These are phyloP conservation scores for Phyllosticta capitalensis DNA, from an alignment of 2,329 filamentous ascomycete genomes.

Conservation along the genomic window DNA sequence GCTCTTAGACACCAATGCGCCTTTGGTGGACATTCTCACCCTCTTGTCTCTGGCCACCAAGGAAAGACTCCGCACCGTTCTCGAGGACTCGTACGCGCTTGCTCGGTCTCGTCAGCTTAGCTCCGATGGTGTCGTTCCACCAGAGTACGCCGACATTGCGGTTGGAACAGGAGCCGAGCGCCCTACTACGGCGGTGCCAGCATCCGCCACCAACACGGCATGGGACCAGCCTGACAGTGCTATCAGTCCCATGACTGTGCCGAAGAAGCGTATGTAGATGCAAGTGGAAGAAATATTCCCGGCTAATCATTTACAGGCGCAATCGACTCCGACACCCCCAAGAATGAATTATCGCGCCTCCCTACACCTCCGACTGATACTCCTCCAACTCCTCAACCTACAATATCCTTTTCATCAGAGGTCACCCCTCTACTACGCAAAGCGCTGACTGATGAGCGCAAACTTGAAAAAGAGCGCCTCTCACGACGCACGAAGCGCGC, in stretches of 20 bases:
- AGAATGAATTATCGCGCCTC: conserved; percentile 26
- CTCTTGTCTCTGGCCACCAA: conserved; percentile 75
- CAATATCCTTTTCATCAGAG: conserved; percentile 46
- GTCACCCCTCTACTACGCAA: conserved; percentile 61
- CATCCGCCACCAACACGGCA: conserved; percentile 29
- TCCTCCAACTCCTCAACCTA: conserved; percentile 40
- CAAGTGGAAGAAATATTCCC: neutral
- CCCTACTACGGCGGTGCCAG: conserved; percentile 26
- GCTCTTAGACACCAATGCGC: conserved; percentile 60
- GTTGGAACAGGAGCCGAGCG: conserved; percentile 37
- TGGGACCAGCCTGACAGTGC: conserved; percentile 40
- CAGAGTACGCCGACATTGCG: conserved; percentile 66
- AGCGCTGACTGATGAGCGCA: conserved; percentile 1
- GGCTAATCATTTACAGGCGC: conserved; percentile 31
- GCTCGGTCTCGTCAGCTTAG: conserved; percentile 64
- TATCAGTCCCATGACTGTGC: conserved; percentile 45
- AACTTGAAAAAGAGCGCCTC: conserved; percentile 32
- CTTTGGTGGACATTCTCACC: conserved; percentile 71
- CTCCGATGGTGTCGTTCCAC: conserved; percentile 69
- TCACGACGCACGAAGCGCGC: conserved; percentile 35
- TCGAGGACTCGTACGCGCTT: conserved; percentile 67
- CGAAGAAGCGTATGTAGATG: conserved; percentile 50
- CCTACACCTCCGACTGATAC: conserved; percentile 39
- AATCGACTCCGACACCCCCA: conserved; percentile 4
- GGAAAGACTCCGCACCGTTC: conserved; percentile 62